phyloP scores from a whole-genome alignment of 352 stramenopile genomes.

The Globisporangium carolinianum region DNA sequence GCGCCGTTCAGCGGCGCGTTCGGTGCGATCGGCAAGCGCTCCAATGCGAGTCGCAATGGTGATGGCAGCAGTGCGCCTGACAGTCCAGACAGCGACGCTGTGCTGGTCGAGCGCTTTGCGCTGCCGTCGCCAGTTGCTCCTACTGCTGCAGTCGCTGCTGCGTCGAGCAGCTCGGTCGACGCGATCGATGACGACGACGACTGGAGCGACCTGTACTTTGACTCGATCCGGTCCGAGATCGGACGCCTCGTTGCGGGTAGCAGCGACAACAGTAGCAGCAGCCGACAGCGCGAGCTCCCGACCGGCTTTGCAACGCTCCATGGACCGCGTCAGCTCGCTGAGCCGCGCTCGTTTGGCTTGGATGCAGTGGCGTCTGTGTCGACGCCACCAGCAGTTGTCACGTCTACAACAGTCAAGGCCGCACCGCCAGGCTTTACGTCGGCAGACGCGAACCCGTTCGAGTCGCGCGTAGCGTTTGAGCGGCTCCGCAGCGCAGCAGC shows the following conservation, averaged over 20 bases:
- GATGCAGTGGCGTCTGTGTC: background rate
- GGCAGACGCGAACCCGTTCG: slow-evolving; percentile 44
- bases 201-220: slow-evolving; percentile 18
- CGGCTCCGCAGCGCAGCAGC: slow-evolving; percentile 16
- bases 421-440: slow-evolving; percentile 53
- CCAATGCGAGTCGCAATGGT: background rate
- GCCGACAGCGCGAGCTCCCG: background rate
- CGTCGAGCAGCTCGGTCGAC: background rate
- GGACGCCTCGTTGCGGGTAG: slow-evolving; percentile 8
- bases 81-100: slow-evolving; percentile 1
- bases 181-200: slow-evolving; percentile 8
- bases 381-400: background rate
- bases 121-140: background rate
- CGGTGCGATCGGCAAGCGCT: slow-evolving; percentile 9
- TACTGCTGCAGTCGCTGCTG: background rate
- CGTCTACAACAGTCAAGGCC: slow-evolving; percentile 13
- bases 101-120: slow-evolving; percentile 9
- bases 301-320: background rate
- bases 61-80: background rate
- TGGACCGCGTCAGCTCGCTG: background rate
- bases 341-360: background rate
- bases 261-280: background rate
- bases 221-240: slow-evolving; percentile 18
- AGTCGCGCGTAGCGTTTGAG: slow-evolving; percentile 42
- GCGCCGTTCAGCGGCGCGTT: slow-evolving; percentile 11